Percentiles rank a stretch among this genome's conserved stretches.
Conservation (phyloP, 257 asterid species). For the Gentiana straminea region DNA sequence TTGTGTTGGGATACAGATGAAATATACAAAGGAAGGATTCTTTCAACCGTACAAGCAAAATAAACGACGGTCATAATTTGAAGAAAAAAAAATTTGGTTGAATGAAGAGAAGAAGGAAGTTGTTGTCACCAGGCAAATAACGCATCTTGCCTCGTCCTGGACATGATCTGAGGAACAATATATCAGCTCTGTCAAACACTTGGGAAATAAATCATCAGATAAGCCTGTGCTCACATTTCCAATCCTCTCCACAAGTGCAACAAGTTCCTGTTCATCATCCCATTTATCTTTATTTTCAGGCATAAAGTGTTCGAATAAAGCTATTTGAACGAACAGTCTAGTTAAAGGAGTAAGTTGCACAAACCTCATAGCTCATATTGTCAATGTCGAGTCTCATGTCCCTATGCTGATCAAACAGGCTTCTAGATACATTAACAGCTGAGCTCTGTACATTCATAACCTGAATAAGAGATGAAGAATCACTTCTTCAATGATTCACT, state of each 20-base stretch:
- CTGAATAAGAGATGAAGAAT: conserved; percentile 22
- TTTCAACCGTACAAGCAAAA: too few species aligned
- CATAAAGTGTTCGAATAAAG: conserved; percentile 1
- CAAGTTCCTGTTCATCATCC: conserved; percentile 53
- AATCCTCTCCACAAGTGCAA: conserved; percentile 74
- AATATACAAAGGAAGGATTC: too few species aligned
- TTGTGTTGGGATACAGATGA: too few species aligned
- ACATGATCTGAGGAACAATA: conserved; percentile 41
- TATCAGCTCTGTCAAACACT: conserved; percentile 42
- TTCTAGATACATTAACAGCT: conserved; percentile 41
- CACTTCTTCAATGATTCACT: too few species aligned
- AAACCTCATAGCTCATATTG: conserved; percentile 78
- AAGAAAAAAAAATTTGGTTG: background rate
- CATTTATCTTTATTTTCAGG: conserved; percentile 5
- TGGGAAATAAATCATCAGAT: conserved; percentile 40
- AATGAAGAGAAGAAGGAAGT: too few species aligned
- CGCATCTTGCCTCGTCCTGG: conserved; percentile 51
- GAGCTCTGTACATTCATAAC: conserved; percentile 36
- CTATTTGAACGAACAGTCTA: background rate
- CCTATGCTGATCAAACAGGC: conserved; percentile 53
- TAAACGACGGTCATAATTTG: background rate
- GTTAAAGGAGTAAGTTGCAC: background rate
- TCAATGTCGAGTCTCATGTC: conserved; percentile 77
- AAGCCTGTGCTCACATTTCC: conserved; percentile 76
- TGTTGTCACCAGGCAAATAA: conserved; percentile 65